Percentiles rank a stretch among this genome's conserved stretches.
Conservation (phyloP, 805 yeast genomes). For the Candida anglica region DNA sequence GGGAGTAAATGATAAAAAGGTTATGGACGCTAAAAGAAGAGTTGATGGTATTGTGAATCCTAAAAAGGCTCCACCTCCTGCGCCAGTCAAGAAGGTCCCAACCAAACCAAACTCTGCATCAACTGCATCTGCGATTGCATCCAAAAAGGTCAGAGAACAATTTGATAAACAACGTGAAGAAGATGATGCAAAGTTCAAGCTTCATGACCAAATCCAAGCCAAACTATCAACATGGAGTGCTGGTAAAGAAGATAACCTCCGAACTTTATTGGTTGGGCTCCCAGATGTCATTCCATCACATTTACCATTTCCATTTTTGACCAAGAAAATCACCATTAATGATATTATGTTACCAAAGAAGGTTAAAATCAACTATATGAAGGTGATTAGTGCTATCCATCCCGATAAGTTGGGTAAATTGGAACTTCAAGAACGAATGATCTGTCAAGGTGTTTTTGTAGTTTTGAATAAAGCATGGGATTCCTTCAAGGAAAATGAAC, state of each 20-base stretch:
- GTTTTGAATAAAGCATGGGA: slow-evolving; percentile 90
- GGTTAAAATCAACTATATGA: slow-evolving; percentile 81
- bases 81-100: slow-evolving; percentile 2
- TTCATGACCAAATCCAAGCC: slow-evolving; percentile 60
- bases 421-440: slow-evolving; percentile 67
- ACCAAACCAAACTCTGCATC: slow-evolving; percentile 6
- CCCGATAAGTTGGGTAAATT: slow-evolving; percentile 76
- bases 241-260: slow-evolving; percentile 76
- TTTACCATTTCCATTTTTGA: slow-evolving; percentile 26
- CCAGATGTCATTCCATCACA: slow-evolving; percentile 53
- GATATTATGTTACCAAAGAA: slow-evolving; percentile 87
- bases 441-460: slow-evolving; percentile 85
- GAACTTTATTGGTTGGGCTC: slow-evolving; percentile 71
- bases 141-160: slow-evolving; percentile 1
- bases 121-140: neutral
- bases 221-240: slow-evolving; percentile 59
- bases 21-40: slow-evolving; percentile 80
- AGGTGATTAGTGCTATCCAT: slow-evolving; percentile 72
- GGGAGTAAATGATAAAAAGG: slow-evolving; percentile 60
- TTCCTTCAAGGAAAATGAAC: slow-evolving; percentile 57
- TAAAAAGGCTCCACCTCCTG: slow-evolving; percentile 17
- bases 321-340: slow-evolving; percentile 47
- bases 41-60: slow-evolving; percentile 67
- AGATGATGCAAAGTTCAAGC: slow-evolving; percentile 25
- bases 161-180: slow-evolving; percentile 5